phyloP scores from a whole-genome alignment of 2,329 filamentous ascomycete genomes.

The Aspergillus brunneoviolaceus region DNA sequence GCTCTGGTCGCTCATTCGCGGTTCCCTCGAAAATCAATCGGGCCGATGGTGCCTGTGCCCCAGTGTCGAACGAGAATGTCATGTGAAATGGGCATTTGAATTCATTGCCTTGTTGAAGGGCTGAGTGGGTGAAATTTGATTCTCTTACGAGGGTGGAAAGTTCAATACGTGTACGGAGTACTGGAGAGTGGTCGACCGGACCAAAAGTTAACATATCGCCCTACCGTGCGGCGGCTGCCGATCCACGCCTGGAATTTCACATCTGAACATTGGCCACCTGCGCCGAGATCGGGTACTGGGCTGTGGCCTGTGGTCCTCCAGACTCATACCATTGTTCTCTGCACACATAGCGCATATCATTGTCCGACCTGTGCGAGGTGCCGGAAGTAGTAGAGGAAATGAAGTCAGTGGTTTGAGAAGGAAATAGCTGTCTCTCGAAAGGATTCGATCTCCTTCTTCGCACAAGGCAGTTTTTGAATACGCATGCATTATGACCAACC shows the following conservation, averaged over 20 bases:
- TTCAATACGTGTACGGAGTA: too few relatives aligned
- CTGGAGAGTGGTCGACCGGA: too few relatives aligned
- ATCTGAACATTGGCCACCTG: constrained; percentile 1
- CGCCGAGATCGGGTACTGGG: constrained; percentile 6
- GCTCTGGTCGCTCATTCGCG: background rate
- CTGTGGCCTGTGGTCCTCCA: background rate
- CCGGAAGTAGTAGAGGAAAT: background rate
- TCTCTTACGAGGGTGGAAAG: background rate
- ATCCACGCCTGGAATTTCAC: background rate
- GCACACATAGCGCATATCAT: background rate
- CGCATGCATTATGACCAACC: constrained; percentile 4
- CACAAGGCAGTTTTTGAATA: background rate
- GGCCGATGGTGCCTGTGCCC: constrained; percentile 1
- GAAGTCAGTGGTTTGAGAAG: background rate
- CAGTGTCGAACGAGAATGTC: constrained; percentile 1
- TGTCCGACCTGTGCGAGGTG: background rate
- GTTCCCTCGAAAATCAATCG: background rate
- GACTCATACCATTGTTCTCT: background rate
- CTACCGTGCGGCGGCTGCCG: background rate
- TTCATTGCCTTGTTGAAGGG: background rate
- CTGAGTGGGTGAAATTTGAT: background rate
- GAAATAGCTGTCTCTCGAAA: background rate
- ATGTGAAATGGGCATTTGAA: background rate
- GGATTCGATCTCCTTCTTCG: too few relatives aligned
- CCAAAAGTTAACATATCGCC: background rate